Percentiles rank a stretch among this genome's conserved stretches.
Evolutionary conservation across 768 basidiomycete species (phyloP).

Genomic region (Podaxis pistillaris): DNA sequence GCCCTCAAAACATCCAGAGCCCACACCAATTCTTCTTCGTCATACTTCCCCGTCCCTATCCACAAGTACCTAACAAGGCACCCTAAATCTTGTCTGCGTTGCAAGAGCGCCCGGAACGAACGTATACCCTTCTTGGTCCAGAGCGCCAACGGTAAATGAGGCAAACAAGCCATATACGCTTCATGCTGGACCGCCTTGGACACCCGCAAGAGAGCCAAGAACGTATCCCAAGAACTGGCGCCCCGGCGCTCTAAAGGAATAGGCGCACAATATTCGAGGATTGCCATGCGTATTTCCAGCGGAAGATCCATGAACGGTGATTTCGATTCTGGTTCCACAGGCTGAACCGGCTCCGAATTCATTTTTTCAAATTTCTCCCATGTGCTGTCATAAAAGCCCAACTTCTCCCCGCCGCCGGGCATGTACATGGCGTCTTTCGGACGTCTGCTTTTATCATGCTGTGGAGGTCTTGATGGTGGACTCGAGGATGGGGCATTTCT

Average conservation of each 20-base stretch:
- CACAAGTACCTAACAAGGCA: slow-evolving; percentile 30
- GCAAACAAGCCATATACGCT: slow-evolving; percentile 32
- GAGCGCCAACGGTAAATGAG: slow-evolving; percentile 31
- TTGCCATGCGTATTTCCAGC: slow-evolving; percentile 28
- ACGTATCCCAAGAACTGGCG: slow-evolving; percentile 27
- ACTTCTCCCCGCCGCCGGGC: neutral
- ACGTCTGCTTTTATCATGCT: neutral
- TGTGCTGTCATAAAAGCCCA: neutral
- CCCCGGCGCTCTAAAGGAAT: slow-evolving; percentile 6
- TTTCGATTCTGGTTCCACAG: neutral
- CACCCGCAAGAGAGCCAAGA: slow-evolving; percentile 31
- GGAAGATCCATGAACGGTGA: slow-evolving; percentile 32
- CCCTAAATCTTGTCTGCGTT: slow-evolving; percentile 17
- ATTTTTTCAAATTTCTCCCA: neutral
- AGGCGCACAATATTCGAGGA: slow-evolving; percentile 27
- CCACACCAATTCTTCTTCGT: slow-evolving; percentile 8
- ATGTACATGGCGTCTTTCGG: neutral
- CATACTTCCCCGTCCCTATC: slow-evolving; percentile 20
- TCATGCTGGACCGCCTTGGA: slow-evolving; percentile 29
- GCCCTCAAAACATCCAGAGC: slow-evolving; percentile 5
- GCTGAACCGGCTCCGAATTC: neutral
- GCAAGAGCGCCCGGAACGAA: slow-evolving; percentile 28
- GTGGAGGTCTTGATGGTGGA: neutral
- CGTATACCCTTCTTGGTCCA: slow-evolving; percentile 29
- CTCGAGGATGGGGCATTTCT: neutral